Evolutionary conservation across 2,329 filamentous ascomycete genomes (phyloP), one percentile per base, ranked within the genome.

Genomic region (Sporothrix pallida): DNA sequence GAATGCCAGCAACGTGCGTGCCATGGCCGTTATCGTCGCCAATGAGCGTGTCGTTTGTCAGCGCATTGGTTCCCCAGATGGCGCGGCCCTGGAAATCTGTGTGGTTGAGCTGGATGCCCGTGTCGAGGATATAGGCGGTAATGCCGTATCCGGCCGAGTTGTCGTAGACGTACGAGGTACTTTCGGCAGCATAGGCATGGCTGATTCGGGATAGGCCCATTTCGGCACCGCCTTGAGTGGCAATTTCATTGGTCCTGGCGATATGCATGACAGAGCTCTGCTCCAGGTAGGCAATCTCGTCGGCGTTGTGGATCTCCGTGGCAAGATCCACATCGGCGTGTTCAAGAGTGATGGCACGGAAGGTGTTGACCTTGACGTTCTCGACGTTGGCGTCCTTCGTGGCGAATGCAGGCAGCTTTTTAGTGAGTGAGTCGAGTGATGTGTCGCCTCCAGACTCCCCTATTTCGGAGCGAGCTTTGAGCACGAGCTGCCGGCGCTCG

Each of bases 101-200:
- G 80, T 92, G 90, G 6, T 84, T 83, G 52, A 82, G 81, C 72
- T 82, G 82, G 79, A 92, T 88, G 76, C 90, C 90, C 6, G 90
- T 91, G 80, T 92, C 90, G 56, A 92, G 86, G 31, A 92, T 82
- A 79, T 89, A 92, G 42, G 85, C 86, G 26, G 87, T 90, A 77
- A 88, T 87, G n/a, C 86, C 87, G 76, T 84, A 73, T 46, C 88
- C 88, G 26, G 85, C 86, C 13, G 82, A 83, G 73, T 81, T 81
- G 78, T 90, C 87, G 75, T 88, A 90, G 70, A 86, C 77, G 78
- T 89, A 89, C 71, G 78, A 80, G 7, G 75, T 72, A 15, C 78
- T 76, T 10, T 78, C 76, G 48, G 78, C 83, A 20, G 80, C 75
- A 13, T 78, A 69, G 31, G 81, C 76, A 78, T 85, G 82, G 68